Evolutionary conservation across 352 stramenopile species (phyloP).

Genomic region (Phytophthora vignae): DNA sequence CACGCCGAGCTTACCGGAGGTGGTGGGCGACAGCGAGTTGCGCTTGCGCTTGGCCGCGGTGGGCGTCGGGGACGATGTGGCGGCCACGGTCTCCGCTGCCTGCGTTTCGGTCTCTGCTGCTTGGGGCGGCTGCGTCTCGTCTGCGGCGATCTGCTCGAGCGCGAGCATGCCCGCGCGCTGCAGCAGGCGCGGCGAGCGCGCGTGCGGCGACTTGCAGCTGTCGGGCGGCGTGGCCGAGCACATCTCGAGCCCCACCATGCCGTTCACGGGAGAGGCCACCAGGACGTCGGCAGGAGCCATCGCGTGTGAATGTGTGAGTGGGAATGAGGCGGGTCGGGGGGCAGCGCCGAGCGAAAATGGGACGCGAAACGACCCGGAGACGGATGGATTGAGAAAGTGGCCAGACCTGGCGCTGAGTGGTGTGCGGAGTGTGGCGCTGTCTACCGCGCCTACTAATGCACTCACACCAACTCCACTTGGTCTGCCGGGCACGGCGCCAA

Average conservation of each 20-base stretch:
- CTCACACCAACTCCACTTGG: too few species aligned
- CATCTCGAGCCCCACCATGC: slow-evolving; percentile 44
- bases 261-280: slow-evolving; percentile 40
- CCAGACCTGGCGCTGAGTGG: background rate
- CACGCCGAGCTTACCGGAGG: slow-evolving; percentile 34
- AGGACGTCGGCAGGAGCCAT: slow-evolving; percentile 40
- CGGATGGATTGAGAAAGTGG: background rate
- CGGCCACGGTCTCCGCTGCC: background rate
- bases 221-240: slow-evolving; percentile 46
- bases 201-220: slow-evolving; percentile 37
- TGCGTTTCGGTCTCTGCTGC: slow-evolving; percentile 12
- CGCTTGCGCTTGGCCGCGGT: slow-evolving; percentile 71
- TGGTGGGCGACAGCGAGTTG: slow-evolving; percentile 54
- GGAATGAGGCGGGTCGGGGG: background rate
- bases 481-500: slow-evolving; percentile 10
- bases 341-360: background rate
- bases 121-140: slow-evolving; percentile 28
- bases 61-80: slow-evolving; percentile 24
- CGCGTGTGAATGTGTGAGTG: slow-evolving; percentile 10
- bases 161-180: slow-evolving; percentile 58
- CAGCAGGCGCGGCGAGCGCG: slow-evolving; percentile 40
- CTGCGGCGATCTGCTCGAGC: slow-evolving; percentile 58
- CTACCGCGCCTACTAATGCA: too few species aligned
- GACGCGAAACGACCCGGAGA: slow-evolving; percentile 20
- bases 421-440: too few species aligned